Evolutionary conservation across 768 basidiomycete species (phyloP).

Genomic region (Panellus pusillus): DNA sequence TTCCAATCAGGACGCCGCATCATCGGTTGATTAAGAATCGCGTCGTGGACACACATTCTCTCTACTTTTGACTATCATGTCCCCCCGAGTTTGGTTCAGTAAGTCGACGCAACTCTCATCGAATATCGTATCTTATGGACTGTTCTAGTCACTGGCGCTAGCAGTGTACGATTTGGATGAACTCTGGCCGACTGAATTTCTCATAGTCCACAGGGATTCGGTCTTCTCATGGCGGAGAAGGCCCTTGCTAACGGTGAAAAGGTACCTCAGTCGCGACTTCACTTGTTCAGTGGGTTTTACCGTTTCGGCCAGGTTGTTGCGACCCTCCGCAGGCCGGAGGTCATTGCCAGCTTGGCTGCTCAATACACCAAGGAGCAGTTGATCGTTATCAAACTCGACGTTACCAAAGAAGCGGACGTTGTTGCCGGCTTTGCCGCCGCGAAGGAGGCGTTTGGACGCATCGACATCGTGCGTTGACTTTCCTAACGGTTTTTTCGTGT

Average conservation of each 20-base stretch:
- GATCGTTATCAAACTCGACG: slow-evolving; percentile 40
- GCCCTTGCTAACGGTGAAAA: slow-evolving; percentile 19
- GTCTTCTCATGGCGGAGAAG: slow-evolving; percentile 18
- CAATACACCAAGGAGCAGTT: slow-evolving; percentile 33
- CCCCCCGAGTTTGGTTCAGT: slow-evolving; percentile 21
- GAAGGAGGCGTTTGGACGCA: slow-evolving; percentile 36
- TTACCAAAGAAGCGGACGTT: slow-evolving; percentile 33
- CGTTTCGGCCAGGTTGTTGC: slow-evolving; percentile 30
- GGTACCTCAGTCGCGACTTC: background rate
- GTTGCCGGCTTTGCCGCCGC: slow-evolving; percentile 34
- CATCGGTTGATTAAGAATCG: too few species aligned
- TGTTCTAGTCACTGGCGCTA: slow-evolving; percentile 16
- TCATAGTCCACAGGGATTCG: slow-evolving; percentile 14
- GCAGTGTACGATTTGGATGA: slow-evolving; percentile 11
- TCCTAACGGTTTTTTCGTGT: background rate
- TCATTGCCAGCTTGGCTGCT: slow-evolving; percentile 25
- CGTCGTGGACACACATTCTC: background rate
- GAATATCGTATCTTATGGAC: background rate
- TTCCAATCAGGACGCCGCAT: too few species aligned
- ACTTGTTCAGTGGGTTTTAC: background rate
- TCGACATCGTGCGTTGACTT: slow-evolving; percentile 37
- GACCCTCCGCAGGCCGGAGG: slow-evolving; percentile 39
- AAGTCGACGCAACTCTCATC: background rate
- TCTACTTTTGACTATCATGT: background rate
- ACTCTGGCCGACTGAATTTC: background rate